A percentile compares a stretch with the other conserved stretches of the same genome.
Conservation (phyloP, 805 yeast genomes). For the Isabelozyma pseudorhagii region DNA sequence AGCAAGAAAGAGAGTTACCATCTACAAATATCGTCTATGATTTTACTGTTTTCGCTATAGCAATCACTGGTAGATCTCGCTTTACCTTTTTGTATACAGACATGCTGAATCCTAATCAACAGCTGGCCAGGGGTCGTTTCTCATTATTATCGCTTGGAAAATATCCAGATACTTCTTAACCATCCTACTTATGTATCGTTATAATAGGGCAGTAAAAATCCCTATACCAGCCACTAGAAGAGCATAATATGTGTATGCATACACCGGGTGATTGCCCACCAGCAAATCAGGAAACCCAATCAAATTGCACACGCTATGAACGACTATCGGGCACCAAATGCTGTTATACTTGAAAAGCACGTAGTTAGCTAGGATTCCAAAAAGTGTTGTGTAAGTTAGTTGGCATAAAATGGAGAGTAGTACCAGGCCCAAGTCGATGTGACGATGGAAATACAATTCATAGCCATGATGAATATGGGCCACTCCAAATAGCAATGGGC, state of each 20-base stretch:
- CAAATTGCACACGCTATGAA: constrained; percentile 67
- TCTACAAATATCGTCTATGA: no score
- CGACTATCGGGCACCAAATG: constrained; percentile 53
- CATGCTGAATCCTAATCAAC: no score
- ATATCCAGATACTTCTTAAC: no score
- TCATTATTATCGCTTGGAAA: not conserved
- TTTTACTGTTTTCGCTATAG: no score
- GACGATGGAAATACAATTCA: constrained; percentile 34
- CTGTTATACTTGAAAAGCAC: constrained; percentile 47
- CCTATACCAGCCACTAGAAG: constrained; percentile 43
- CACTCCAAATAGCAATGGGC: constrained; percentile 69
- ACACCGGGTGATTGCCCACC: constrained; percentile 1
- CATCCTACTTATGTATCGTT: not conserved
- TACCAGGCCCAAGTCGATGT: constrained; percentile 25
- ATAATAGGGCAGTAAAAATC: constrained; percentile 23
- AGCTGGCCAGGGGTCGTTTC: not conserved
- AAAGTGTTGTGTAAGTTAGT: constrained; percentile 59
- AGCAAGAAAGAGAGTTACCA: no score
- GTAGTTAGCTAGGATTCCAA: constrained; percentile 65
- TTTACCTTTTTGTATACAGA: no score
- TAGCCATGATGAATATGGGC: constrained; percentile 79
- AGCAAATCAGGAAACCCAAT: constrained; percentile 59
- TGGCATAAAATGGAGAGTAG: constrained; percentile 47
- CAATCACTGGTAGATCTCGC: no score
- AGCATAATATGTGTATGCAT: constrained; percentile 7